Percentiles rank a stretch among this genome's conserved stretches.
Conservation (phyloP, 345 rosid species). For the Salix caprea region DNA sequence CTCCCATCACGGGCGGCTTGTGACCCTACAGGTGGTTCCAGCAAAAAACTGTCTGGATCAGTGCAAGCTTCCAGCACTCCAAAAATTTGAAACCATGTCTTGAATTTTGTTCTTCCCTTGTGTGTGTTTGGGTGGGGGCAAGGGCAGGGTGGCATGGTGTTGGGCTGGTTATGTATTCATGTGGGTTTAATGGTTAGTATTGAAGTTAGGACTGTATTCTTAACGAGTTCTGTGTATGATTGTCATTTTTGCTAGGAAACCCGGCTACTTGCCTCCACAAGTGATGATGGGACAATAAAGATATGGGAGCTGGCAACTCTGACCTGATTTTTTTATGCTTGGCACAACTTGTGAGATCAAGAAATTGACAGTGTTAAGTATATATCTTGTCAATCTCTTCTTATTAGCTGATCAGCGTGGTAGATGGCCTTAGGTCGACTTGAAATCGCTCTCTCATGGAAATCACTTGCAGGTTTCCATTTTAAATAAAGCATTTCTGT, state of each 20-base stretch:
- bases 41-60: not conserved
- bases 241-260: conserved; percentile 34
- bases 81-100: not conserved
- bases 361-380: not conserved
- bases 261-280: conserved; percentile 68
- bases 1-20: not conserved
- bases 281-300: conserved; percentile 79
- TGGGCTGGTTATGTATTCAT: not conserved
- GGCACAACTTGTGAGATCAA: not conserved
- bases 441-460: too few species aligned
- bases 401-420: too few species aligned
- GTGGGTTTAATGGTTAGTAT: not conserved
- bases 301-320: conserved; percentile 59
- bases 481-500: too few species aligned
- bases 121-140: too few species aligned
- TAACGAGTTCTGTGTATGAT: not conserved
- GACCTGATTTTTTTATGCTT: conserved; percentile 16
- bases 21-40: not conserved
- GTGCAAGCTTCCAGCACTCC: not conserved
- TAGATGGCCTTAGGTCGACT: too few species aligned
- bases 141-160: not conserved
- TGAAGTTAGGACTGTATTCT: not conserved
- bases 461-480: too few species aligned
- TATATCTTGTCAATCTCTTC: too few species aligned
- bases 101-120: not conserved